Conservation (phyloP, 495 filamentous ascomycete genomes). For the Tuber indicum region DNA sequence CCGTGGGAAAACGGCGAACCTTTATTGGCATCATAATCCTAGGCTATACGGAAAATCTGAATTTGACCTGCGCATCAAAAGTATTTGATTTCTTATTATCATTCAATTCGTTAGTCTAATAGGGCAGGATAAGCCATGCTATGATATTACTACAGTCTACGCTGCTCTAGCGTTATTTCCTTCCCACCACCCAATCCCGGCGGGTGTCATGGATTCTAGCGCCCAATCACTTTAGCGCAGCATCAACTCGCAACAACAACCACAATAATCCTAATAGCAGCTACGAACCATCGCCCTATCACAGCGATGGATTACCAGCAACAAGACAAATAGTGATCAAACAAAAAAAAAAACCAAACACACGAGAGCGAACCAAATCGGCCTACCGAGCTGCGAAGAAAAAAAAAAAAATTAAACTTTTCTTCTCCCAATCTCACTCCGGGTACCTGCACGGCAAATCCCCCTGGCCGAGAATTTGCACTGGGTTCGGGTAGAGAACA, state of each 20-base stretch:
- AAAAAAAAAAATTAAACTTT: neutral
- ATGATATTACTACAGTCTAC: neutral
- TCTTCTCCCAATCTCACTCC: neutral
- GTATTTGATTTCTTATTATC: neutral
- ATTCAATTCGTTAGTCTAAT: neutral
- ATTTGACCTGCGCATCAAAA: neutral
- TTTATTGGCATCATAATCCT: neutral
- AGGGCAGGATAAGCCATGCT: neutral
- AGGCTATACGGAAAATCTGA: neutral
- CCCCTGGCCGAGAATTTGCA: neutral
- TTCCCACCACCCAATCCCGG: neutral
- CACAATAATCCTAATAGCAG: neutral
- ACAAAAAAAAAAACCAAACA: neutral
- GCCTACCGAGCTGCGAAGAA: too few species aligned
- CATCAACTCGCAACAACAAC: neutral
- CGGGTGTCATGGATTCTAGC: neutral
- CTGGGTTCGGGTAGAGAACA: neutral
- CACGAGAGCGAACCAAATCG: too few species aligned
- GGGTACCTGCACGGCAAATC: neutral
- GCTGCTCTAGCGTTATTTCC: neutral
- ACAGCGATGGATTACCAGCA: neutral
- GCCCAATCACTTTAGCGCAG: neutral
- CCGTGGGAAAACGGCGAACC: neutral
- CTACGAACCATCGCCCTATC: neutral
- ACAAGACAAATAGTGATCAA: neutral